These are phyloP conservation scores for Nothophytophthora sp. DNA, from an alignment of 352 stramenopile genomes.

Conservation along the genomic window DNA sequence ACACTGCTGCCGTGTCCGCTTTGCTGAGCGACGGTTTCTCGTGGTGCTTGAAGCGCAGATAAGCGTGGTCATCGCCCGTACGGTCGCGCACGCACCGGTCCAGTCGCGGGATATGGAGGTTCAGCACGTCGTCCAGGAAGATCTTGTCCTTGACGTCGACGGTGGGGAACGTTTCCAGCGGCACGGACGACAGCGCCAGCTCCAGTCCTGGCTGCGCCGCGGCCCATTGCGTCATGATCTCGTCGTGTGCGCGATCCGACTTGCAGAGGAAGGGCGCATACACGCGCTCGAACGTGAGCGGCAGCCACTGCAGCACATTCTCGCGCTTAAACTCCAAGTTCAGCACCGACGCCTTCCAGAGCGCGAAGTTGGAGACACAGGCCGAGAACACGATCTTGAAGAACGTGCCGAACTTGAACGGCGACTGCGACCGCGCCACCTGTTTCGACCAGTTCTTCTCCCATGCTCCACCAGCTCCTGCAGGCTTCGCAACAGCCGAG, in stretches of 20 bases:
- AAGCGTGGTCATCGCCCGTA: slow-evolving; percentile 78
- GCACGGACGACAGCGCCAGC: slow-evolving; percentile 57
- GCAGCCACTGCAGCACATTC: slow-evolving; percentile 76
- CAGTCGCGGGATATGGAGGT: slow-evolving; percentile 74
- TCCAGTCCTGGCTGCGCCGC: slow-evolving; percentile 77
- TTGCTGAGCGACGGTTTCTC: slow-evolving; percentile 35
- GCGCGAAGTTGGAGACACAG: slow-evolving; percentile 57
- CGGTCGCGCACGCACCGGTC: slow-evolving; percentile 83
- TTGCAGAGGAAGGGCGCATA: slow-evolving; percentile 77
- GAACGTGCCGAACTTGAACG: slow-evolving; percentile 72
- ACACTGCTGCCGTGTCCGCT: too few relatives aligned
- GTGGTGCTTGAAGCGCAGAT: slow-evolving; percentile 83
- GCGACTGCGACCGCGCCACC: slow-evolving; percentile 63
- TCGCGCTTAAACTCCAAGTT: slow-evolving; percentile 73
- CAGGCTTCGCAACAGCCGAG: slow-evolving; percentile 5
- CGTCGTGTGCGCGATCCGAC: slow-evolving; percentile 75
- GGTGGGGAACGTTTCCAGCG: slow-evolving; percentile 59
- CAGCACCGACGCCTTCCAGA: slow-evolving; percentile 70
- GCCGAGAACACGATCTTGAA: slow-evolving; percentile 75
- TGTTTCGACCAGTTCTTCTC: slow-evolving; percentile 82
- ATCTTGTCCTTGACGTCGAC: slow-evolving; percentile 62
- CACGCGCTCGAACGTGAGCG: slow-evolving; percentile 66
- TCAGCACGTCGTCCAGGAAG: slow-evolving; percentile 82
- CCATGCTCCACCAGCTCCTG: slow-evolving; percentile 37
- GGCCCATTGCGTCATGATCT: slow-evolving; percentile 71